These are phyloP conservation scores for Cylindrodendrum hubeiense DNA, from an alignment of 2,329 filamentous ascomycete species.

Conservation along the genomic window DNA sequence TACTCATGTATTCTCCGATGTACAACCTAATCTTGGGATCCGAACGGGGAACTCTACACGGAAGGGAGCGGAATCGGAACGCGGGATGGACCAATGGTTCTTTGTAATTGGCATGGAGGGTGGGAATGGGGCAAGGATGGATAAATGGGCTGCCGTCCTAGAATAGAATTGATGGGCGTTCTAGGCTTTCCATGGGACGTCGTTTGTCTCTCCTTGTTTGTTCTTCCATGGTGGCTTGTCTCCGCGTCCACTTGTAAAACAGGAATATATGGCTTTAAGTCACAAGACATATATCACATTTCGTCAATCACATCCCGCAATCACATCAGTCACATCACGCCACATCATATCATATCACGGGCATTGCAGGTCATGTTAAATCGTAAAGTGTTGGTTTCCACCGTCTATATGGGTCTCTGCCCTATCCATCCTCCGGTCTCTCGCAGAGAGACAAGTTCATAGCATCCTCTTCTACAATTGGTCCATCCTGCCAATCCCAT, in stretches of 20 bases:
- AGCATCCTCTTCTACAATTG: slow-evolving; percentile 6
- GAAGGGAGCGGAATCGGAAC: background rate
- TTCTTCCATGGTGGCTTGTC: too few species aligned
- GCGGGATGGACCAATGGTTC: too few species aligned
- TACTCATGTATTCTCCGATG: slow-evolving; percentile 34
- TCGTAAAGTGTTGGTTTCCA: too few species aligned
- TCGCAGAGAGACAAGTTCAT: background rate
- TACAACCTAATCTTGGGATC: slow-evolving; percentile 37
- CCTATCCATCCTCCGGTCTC: background rate
- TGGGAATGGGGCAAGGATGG: too few species aligned
- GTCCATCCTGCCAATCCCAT: background rate
- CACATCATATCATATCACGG: too few species aligned
- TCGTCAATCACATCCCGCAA: background rate
- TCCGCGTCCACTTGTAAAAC: background rate
- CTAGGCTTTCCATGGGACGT: slow-evolving; percentile 17
- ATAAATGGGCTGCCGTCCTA: slow-evolving; percentile 1
- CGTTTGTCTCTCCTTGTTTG: too few species aligned
- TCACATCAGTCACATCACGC: background rate
- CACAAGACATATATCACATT: too few species aligned
- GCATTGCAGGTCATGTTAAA: too few species aligned
- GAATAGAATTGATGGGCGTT: slow-evolving; percentile 29
- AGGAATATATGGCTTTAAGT: background rate
- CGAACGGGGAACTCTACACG: slow-evolving; percentile 10
- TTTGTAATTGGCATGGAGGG: slow-evolving; percentile 14
- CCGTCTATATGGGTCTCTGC: slow-evolving; percentile 7